Percentiles rank a stretch among this genome's conserved stretches.
Conservation (phyloP, 1,284 basidiomycete species). For the Athelia sp. region DNA sequence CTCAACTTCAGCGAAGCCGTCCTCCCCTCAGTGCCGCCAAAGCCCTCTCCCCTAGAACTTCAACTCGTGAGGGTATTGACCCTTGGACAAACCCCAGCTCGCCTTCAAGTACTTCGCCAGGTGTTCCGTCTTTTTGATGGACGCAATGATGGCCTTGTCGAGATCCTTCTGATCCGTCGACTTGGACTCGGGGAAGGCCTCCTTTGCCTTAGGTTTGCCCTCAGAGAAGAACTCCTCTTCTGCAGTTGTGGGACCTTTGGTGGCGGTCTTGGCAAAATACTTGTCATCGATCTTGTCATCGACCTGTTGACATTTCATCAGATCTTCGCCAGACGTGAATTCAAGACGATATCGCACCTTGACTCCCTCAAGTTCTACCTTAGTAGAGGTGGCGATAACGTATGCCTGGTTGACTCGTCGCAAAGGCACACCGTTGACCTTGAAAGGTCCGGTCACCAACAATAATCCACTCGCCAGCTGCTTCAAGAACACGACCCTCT, state of each 20-base stretch:
- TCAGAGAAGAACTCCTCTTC: conserved; percentile 97
- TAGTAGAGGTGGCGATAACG: conserved; percentile 98
- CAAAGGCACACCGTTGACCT: conserved; percentile 98
- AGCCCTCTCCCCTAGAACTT: conserved; percentile 55
- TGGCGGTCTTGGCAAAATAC: conserved; percentile 86
- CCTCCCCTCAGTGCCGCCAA: conserved; percentile 14
- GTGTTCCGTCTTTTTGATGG: conserved; percentile 91
- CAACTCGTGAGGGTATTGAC: conserved; percentile 87
- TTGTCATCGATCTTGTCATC: conserved; percentile 91
- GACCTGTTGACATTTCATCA: conserved; percentile 39
- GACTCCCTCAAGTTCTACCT: conserved; percentile 79
- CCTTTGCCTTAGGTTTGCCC: conserved; percentile 91
- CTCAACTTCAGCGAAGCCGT: conserved; percentile 9
- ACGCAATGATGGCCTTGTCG: conserved; percentile 81
- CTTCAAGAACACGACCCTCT: conserved; percentile 98
- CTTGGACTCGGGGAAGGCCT: conserved; percentile 86
- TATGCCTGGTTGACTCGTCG: conserved; percentile 99
- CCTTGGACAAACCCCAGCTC: conserved; percentile 93
- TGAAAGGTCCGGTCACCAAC: conserved; percentile 97
- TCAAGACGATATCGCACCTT: conserved; percentile 46
- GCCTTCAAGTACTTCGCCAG: conserved; percentile 93
- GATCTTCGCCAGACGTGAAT: conserved; percentile 5
- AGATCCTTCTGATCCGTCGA: conserved; percentile 91
- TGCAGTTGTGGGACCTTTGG: conserved; percentile 70
- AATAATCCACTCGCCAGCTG: conserved; percentile 91